Evolutionary conservation across 177 flowering plant species (phyloP), one percentile per base, ranked within the genome.

Genomic region (Vitis hybrid): DNA sequence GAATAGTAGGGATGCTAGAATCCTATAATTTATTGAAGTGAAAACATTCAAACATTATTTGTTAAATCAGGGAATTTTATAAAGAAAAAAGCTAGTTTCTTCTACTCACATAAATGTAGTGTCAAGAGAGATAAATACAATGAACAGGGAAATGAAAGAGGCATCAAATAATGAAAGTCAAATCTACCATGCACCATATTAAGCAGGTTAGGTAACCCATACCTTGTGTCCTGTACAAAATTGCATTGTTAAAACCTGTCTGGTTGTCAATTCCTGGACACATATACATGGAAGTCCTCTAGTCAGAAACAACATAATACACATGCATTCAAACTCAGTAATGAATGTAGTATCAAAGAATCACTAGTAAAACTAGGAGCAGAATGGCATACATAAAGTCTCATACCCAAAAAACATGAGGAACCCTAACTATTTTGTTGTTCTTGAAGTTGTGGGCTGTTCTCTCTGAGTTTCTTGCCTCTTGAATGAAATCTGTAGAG

Each of bases 401-500:
- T 32, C 85, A 67, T 87, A 92, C 99, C 99, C 97, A 93, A 72
- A 80, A 84, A 27, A 93, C 81, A 68, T 10, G 76, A 74, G 99
- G 99, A 74, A 93, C 80, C 77, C 54, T 81, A 74, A 95, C 81
- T 60, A 62, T 62, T 1, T 64, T 85, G 74, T 93, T 88, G 60
- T 75, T 74, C 72, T 65, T 78, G 62, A 94, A 91, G 81, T 89
- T 88, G 62, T 71, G 72, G 24, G 91, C 90, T 13, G 87, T 86
- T 76, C 83, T 91, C 83, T 95, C 98, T 57, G 92, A 83, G 75
- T 93, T 93, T 74, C 65, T 89, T 48, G 92, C 99, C 81, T 95
- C 99, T 68, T 89, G 93, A 71, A 88, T 74, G 75, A 95, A 95
- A 77, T 95, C 99, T 94, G 82, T 18, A 68, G 13, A 72, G 70